Base-by-base conservation (phyloP, 306 rosid species). In the Alnus rubra region DNA sequence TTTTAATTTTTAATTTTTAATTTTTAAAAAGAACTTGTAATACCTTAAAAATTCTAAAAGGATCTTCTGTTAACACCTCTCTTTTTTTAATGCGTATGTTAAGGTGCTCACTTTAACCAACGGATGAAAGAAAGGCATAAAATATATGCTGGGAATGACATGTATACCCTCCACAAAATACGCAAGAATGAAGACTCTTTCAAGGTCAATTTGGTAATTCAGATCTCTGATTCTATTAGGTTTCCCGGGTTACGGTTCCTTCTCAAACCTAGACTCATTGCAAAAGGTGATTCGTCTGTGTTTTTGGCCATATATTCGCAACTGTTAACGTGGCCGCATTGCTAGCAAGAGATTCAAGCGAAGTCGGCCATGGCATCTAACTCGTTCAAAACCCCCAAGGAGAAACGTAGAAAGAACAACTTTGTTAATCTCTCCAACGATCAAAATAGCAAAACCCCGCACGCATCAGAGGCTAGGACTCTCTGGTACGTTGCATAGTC, bases 261-360 rank as follows among this genome's bases (percentile, higher is more conserved):
- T 52, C 56, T 15, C n/a, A 52, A 52, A 52, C 56, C 56, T 52
- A 15, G 56, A 12, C 35, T 31, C 9, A 5, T 1, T 4, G 23
- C 1, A 58, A 19, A 58, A 52, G 9, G 30, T 37, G 5, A 37
- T 67, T 39, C 50, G 50, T 67, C 47, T 39, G 28, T 39, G 12
- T 67, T 37, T 67, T 67, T 39, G 30, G 86, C 90, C 90, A 77
- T 75, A 13, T 67, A 60, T 72, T 80, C 78, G 67, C 74, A 74
- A 58, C 53, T 49, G 79, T 45, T 23, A 80, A 86, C 92, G 92
- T 88, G 92, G 89, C 76, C 74, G 53, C 45, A 63, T 75, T 10
- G 55, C 47, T 0, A 77, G 74, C 84, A 37, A 76, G 79, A 13
- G 56, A 23, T 23, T 23, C 28, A 44, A 71, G 71, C 16, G 56